phyloP scores from a whole-genome alignment of 345 rosid species.

The Citrus sinensis region DVS_A1.0 CM039161.1:24820001-24820500 shows the following conservation, averaged over 20 bases:
- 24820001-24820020: neutral
- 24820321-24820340: slow-evolving; percentile 72
- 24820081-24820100: neutral
- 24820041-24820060: neutral
- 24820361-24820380: neutral
- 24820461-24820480: slow-evolving; percentile 85
- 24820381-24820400: neutral
- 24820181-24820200: neutral
- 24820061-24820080: neutral
- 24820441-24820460: slow-evolving; percentile 65
- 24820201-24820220: neutral
- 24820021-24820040: neutral
- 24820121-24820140: neutral
- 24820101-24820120: neutral
- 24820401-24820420: neutral
- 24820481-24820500: slow-evolving; percentile 78
- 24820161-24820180: neutral
- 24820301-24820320: slow-evolving; percentile 73
- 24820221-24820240: neutral
- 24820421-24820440: slow-evolving; percentile 29
- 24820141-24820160: neutral
- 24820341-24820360: neutral
- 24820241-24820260: neutral
- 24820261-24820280: slow-evolving; percentile 69
- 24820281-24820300: slow-evolving; percentile 78